Base-by-base conservation (phyloP, 352 stramenopile genomes). In the Elongisporangium senticosum region DNA sequence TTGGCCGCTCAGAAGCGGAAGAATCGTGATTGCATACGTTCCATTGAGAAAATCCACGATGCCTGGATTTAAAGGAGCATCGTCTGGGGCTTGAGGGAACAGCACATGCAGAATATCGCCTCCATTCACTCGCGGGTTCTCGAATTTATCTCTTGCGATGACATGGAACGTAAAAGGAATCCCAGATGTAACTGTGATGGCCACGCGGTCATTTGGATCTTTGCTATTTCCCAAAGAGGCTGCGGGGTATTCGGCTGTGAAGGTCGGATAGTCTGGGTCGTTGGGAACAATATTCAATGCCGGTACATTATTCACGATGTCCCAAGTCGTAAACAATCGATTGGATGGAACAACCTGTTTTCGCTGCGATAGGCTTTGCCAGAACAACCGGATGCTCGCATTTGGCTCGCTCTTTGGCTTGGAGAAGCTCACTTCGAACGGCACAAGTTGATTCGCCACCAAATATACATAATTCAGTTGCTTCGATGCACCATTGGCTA, bases 271-370 rank as follows among this genome's bases (percentile, higher is more conserved):
- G 20, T 65, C 48, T 14, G 75, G 51, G 20, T 14, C 23, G 3
- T 58, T 64, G 17, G 77, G 77, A 4, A 74, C 60, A 39, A 86
- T 62, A 53, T 75, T 51, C 15, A 86, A 64, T 11, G 59, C 37
- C 14, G 80, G 79, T 0, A 87, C 64, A 50, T 88, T 84, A 49
- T 86, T 86, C 7, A 73, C 61, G 13, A 90, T 78, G 17, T 51
- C 55, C 74, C 80, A 88, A 0, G 61, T 72, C 17, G 80, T 86
- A 53, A 79, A 87, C 4, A 87, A 58, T 4, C 62, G 62, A 37
- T 52, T 69, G 1, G 74, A 53, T 11, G 77, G 66, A 28, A 93
- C 64, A 17, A 82, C 51, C 58, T 85, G 62, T 13, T 56, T 61
- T 0, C 55, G 33, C 49, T 86, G 75, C 8, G 75, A 89, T 0